These are phyloP conservation scores for Aureobasidium namibiae DNA, from an alignment of 2,329 filamentous ascomycete genomes.

Conservation along the genomic window DNA sequence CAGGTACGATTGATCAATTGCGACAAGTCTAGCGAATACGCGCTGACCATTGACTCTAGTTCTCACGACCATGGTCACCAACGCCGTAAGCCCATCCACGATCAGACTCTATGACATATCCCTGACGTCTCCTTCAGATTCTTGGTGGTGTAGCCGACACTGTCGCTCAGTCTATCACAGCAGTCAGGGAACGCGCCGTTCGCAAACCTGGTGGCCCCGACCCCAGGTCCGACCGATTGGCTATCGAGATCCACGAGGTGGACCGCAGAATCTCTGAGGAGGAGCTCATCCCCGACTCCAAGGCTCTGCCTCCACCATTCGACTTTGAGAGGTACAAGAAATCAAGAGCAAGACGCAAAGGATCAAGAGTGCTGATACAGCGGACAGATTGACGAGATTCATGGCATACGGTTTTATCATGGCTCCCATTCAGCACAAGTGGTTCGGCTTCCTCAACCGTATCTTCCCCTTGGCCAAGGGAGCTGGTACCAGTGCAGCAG, in stretches of 20 bases:
- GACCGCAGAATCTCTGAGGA: slow-evolving; percentile 66
- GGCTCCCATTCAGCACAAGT: slow-evolving; percentile 90
- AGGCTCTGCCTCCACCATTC: slow-evolving; percentile 66
- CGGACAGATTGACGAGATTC: slow-evolving; percentile 68
- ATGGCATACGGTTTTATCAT: slow-evolving; percentile 97
- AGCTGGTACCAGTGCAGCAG: slow-evolving; percentile 62
- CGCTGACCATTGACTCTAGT: slow-evolving; percentile 42
- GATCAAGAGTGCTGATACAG: neutral
- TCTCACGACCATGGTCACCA: slow-evolving; percentile 98
- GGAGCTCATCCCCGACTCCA: slow-evolving; percentile 58
- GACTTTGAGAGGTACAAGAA: slow-evolving; percentile 62
- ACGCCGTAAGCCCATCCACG: slow-evolving; percentile 53
- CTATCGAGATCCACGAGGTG: slow-evolving; percentile 83
- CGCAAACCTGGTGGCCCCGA: slow-evolving; percentile 53
- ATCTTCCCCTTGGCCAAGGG: slow-evolving; percentile 79
- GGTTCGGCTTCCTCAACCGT: slow-evolving; percentile 79
- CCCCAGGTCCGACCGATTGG: slow-evolving; percentile 59
- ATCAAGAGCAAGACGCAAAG: neutral
- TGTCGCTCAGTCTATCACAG: slow-evolving; percentile 85
- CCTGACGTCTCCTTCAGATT: slow-evolving; percentile 39
- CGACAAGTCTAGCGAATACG: neutral
- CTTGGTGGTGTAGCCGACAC: slow-evolving; percentile 95
- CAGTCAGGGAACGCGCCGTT: slow-evolving; percentile 50
- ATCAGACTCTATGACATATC: neutral
- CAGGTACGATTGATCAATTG: slow-evolving; percentile 46